These are phyloP conservation scores for Hebeloma cylindrosporum DNA, from an alignment of 768 basidiomycete species.

Conservation along the genomic window DNA sequence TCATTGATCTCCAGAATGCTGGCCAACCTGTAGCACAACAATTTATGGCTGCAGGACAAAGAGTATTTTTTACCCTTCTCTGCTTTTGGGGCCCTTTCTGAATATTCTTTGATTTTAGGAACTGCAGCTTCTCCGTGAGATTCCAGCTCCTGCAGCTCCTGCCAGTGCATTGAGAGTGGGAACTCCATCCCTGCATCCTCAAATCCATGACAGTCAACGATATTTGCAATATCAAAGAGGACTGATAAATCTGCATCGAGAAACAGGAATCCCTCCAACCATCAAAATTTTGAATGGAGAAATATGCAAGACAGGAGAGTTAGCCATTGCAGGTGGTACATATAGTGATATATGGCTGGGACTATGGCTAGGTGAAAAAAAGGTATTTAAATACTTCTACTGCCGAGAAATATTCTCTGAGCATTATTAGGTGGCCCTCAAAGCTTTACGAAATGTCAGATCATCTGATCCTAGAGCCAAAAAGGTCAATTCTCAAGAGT, in stretches of 20 bases:
- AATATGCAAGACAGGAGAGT: slow-evolving; percentile 37
- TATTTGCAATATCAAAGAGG: slow-evolving; percentile 46
- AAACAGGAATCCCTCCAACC: slow-evolving; percentile 53
- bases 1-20: slow-evolving; percentile 39
- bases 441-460: slow-evolving; percentile 49
- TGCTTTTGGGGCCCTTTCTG: not conserved
- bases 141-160: too few relatives aligned
- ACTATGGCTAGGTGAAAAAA: slow-evolving; percentile 53
- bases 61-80: slow-evolving; percentile 27
- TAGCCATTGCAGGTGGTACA: slow-evolving; percentile 49
- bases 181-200: slow-evolving; percentile 21
- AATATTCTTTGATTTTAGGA: slow-evolving; percentile 23
- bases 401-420: not conserved
- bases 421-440: slow-evolving; percentile 54
- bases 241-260: slow-evolving; percentile 45
- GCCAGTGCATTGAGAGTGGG: too few relatives aligned
- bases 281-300: slow-evolving; percentile 56
- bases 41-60: slow-evolving; percentile 56
- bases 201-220: slow-evolving; percentile 27
- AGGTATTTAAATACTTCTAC: slow-evolving; percentile 31
- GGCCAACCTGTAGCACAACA: slow-evolving; percentile 42
- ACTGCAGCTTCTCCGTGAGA: slow-evolving; percentile 27
- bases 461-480: slow-evolving; percentile 42
- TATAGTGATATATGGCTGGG: slow-evolving; percentile 59
- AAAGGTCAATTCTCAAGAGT: slow-evolving; percentile 30